Conservation (phyloP, 768 basidiomycete species). For the Suillus brevipes region DNA sequence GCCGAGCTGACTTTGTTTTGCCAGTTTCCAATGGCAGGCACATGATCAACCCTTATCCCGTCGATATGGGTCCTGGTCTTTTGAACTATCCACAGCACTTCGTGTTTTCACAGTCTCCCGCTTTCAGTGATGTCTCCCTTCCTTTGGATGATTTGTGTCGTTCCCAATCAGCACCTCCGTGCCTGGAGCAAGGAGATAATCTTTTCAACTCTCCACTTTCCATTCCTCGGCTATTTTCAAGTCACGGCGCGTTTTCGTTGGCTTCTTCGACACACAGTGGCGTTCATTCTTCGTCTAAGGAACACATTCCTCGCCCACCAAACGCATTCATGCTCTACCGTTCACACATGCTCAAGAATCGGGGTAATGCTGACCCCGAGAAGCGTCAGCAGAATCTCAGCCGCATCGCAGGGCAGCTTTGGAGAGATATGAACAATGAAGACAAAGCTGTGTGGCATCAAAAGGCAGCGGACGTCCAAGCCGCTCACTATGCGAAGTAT, state of each 20-base stretch:
- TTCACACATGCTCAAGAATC: conserved; percentile 47
- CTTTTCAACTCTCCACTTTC: neutral
- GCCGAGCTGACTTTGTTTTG: neutral
- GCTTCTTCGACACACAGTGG: neutral
- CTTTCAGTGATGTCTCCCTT: neutral
- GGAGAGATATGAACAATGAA: conserved; percentile 42
- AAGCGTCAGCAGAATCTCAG: conserved; percentile 56
- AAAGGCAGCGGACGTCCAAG: conserved; percentile 28
- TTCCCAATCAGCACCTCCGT: conserved; percentile 15
- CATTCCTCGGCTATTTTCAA: neutral
- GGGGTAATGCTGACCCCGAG: conserved; percentile 45
- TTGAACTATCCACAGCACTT: neutral
- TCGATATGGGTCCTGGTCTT: neutral
- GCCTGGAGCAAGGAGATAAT: conserved; percentile 1
- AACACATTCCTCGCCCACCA: conserved; percentile 47
- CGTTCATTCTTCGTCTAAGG: conserved; percentile 2
- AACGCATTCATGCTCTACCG: conserved; percentile 64
- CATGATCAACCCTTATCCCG: neutral
- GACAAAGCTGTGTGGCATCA: conserved; percentile 39
- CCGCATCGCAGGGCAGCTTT: conserved; percentile 52
- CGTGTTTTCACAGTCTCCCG: neutral
- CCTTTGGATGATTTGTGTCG: conserved; percentile 8
- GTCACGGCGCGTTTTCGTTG: neutral
- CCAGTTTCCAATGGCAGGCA: neutral
- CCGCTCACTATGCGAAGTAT: conserved; percentile 30